Evolutionary conservation across 2,329 filamentous ascomycete species (phyloP), one percentile per base, ranked within the genome.

Genomic region (Neoscytalidium dimidiatum): DNA sequence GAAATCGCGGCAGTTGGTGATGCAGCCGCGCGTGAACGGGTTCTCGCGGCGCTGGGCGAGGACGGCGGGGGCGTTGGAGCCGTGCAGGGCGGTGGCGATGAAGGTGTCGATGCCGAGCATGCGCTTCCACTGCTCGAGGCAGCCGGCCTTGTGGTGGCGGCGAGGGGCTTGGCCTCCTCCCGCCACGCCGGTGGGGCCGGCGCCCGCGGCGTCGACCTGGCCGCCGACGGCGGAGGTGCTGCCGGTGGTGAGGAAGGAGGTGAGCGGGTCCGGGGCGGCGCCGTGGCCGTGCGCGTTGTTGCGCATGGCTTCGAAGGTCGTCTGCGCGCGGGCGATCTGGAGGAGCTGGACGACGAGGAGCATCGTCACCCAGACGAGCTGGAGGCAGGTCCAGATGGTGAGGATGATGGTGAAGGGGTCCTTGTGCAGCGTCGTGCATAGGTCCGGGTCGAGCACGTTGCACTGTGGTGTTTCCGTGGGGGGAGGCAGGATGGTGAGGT

Each of bases 301-400:
- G 68, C 90, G 89, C 94, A 99, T 98, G 77, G 94, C 96, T 79
- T 99, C 95, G 78, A 92, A 98, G 0, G 95, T 99, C 1, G 95
- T 99, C 83, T 96, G 90, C 65, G 94, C 96, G 67, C 93, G 89
- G 0, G 93, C 91, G 60, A 99, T 90, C 75, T 99, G 95, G 58
- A 97, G 85, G 60, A 97, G 88, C 75, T 99, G 96, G 4, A 98
- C 96, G 68, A 93, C 90, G 66, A 97, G 85, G 35, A 99, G 88
- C 94, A 99, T 98, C n/a, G 90, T 89, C 2, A 98, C 92, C 95
- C 95, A 99, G 21, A 92, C 90, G 33, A 97, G 85, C 77, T 99
- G 96, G 48, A 97, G 82, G 2, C 86, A 85, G 6, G 86, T 86
- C 95, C 95, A 99, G 29, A 92, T 80, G 13, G 86, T 86, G 21